Conservation (phyloP, 495 filamentous ascomycete genomes). For the Penicillium cosmopolitanum region DNA sequence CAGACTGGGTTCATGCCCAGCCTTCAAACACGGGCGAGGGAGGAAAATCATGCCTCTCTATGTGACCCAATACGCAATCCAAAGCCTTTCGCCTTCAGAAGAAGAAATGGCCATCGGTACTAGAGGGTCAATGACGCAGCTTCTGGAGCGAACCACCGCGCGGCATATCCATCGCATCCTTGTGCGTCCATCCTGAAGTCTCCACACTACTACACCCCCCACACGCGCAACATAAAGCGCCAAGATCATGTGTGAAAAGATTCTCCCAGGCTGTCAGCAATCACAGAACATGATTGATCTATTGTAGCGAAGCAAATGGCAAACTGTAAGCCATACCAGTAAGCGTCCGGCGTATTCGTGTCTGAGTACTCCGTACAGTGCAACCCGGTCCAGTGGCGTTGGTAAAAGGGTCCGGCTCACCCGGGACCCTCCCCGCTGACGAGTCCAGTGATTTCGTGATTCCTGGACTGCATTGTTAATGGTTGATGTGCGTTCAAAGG, state of each 20-base stretch:
- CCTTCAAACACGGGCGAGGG: not conserved
- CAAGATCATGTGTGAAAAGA: not conserved
- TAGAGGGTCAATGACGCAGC: slow-evolving; percentile 6
- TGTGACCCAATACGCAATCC: slow-evolving; percentile 4
- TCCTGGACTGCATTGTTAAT: not conserved
- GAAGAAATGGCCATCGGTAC: not conserved
- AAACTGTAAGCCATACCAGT: not conserved
- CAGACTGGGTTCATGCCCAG: slow-evolving; percentile 1
- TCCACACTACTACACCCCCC: not conserved
- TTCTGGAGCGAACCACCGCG: slow-evolving; percentile 5
- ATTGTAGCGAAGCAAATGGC: not conserved
- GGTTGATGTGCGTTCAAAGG: not conserved
- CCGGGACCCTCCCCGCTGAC: slow-evolving; percentile 6
- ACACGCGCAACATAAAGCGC: not conserved
- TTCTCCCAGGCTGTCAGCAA: no score
- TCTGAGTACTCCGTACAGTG: no score
- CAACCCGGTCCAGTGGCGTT: not conserved
- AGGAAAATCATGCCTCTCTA: slow-evolving; percentile 5
- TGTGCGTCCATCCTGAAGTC: not conserved
- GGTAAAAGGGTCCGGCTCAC: not conserved
- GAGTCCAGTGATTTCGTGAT: slow-evolving; percentile 6
- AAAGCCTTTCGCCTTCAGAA: slow-evolving; percentile 1
- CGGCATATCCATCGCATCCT: slow-evolving; percentile 5
- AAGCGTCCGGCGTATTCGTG: no score
- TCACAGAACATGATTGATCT: no score